Evolutionary conservation across 2,329 filamentous ascomycete species (phyloP), one percentile per base, ranked within the genome.

Genomic region (Paraphaeosphaeria sporulosa): DNA sequence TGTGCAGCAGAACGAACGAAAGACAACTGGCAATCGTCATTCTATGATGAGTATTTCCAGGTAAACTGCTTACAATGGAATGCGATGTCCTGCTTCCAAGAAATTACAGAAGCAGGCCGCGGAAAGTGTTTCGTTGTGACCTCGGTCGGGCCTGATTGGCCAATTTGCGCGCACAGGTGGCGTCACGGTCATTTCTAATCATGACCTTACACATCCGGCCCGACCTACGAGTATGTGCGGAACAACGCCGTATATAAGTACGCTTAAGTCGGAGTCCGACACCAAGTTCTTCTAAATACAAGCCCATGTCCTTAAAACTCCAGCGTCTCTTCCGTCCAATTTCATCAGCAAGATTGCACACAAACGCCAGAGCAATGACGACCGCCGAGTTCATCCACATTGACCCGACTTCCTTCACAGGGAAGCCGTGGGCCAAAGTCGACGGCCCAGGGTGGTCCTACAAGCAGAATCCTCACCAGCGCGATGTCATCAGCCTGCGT

Each of bases 341-440:
- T 25, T 6, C 36, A 9, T 32, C 53, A n/a, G n/a, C 17, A 17
- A 48, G 38, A n/a, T 15, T 48, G 23, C 46, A 44, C 23, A 48
- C 30, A 8, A 38, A 32, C 10, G 10, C 54, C 23, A 10, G 69
- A 65, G 83, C 66, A 42, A 88, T 87, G 86, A 87, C 85, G n/a
- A 85, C 83, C 21, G 81, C 82, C 40, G 76, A 70, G 2, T 89
- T 90, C 79, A 83, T 83, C 61, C 87, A 90, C 76, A 86, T 89
- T 63, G 87, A 90, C 71, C 79, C 82, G 1, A 68, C 79, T 1
- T 83, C 83, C 23, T 82, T 83, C 62, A 77, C 77, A 65, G 76
- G 75, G 19, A 87, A 87, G 70, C 85, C 87, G 1, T 90, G 88
- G 88, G 72, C 78, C 66, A 90, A 90, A 68, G 88, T 90, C 42